Evolutionary conservation across 305 asterid genomes (phyloP), one percentile per base, ranked within the genome.

Genomic region (Fraxinus latifolia): DNA sequence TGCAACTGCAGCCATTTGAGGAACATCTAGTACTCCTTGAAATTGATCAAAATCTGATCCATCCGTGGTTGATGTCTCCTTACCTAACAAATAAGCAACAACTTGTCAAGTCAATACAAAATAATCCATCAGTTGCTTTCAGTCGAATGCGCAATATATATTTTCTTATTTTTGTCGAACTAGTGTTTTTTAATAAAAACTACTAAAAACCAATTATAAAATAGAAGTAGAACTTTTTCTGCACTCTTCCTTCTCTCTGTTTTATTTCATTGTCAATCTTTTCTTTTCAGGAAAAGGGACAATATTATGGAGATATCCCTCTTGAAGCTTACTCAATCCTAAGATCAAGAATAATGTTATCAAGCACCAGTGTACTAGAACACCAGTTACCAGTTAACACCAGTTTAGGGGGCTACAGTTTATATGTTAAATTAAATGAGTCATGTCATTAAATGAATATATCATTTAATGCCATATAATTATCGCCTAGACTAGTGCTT

Each of bases 31-130:
- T 83, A 65, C 72, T 86, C 91, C 53, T 86, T 80, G 83, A 92
- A 91, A 72, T 88, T 83, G 85, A 92, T 88, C 86, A 79, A 82
- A 82, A 92, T 82, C 83, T 87, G 87, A 83, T 90, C 92, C 93
- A 89, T 92, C 78, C 83, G 80, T 0, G 97, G 93, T 73, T 87
- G 93, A 85, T 90, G 97, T 81, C 87, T 88, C 88, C 95, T 87
- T 77, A 91, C 95, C 97, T 92, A 85, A 50, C 65, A 77, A 74
- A 39, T 27, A 77, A 78, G 75, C 75, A 78, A 72, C 68, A 83
- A 82, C 76, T 0, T 39, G 47, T 75, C 60, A 65, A 37, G 78
- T 82, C 65, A 82, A 58, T 39, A 82, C 21, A 79, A 76, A 29
- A 58, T 4, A 77, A 80, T 29, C 58, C 62, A 75, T 55, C 12